Evolutionary conservation across 139 green algal genomes (phyloP).

Genomic region (Medakamo hakoo): DNA sequence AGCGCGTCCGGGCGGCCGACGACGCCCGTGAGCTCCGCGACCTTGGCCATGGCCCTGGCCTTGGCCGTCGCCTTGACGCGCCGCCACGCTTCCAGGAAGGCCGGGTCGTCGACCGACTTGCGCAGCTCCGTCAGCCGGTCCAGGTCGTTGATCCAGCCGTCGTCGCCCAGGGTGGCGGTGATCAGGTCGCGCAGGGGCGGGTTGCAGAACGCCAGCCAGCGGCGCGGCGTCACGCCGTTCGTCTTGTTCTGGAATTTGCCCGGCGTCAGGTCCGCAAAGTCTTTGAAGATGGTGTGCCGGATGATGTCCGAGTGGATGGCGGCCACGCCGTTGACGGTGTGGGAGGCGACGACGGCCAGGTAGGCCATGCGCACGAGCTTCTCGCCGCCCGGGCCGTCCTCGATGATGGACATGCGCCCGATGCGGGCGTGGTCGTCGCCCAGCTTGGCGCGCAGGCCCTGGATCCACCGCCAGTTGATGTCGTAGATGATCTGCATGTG

Average conservation of each 20-base stretch:
- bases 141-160: constrained; percentile 82
- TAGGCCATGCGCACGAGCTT: constrained; percentile 92
- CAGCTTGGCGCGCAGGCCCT: constrained; percentile 61
- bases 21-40: constrained; percentile 56
- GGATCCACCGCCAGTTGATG: constrained; percentile 96
- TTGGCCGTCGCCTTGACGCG: constrained; percentile 79
- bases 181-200: constrained; percentile 70
- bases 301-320: constrained; percentile 71
- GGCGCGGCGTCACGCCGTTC: constrained; percentile 77
- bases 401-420: constrained; percentile 83
- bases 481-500: constrained; percentile 99
- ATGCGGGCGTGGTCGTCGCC: constrained; percentile 78
- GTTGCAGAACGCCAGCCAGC: constrained; percentile 95
- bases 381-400: constrained; percentile 56
- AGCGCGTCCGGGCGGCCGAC: constrained; percentile 50
- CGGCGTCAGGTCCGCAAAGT: constrained; percentile 45
- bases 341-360: constrained; percentile 70
- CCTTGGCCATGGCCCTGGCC: constrained; percentile 43
- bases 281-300: constrained; percentile 20
- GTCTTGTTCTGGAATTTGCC: constrained; percentile 97
- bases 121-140: constrained; percentile 31
- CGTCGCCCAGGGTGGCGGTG: constrained; percentile 64
- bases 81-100: constrained; percentile 54
- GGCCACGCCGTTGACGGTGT: constrained; percentile 90
- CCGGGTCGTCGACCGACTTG: constrained; percentile 31